Evolutionary conservation across 2,329 filamentous ascomycete genomes (phyloP), one percentile per base, ranked within the genome.

Genomic region (Colletotrichum spinosum): DNA sequence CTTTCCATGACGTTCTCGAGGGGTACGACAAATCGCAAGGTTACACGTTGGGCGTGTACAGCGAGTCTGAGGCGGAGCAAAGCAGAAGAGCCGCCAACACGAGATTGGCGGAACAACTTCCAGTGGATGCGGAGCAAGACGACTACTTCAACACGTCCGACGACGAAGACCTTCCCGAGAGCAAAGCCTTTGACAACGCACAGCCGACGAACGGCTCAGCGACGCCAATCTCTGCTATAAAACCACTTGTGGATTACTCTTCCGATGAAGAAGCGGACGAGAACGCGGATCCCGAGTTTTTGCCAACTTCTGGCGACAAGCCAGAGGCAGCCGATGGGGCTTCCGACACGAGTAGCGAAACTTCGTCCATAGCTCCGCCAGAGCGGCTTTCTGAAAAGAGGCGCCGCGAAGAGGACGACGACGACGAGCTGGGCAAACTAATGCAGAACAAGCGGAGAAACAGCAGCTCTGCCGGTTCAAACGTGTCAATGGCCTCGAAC

Each of bases 71-170:
- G 62, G 89, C 88, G 1, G 86, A 88, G 25, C 79, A 81, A 69
- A 80, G 73, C 3, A 78, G 80, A 53, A 80, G 80, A 61, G 79
- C 78, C 17, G 72, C 77, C 9, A 75, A 75, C 57, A 71, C 79
- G 67, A 91, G 91, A 77, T 87, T 84, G 49, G 86, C 97, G 75
- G 93, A 93, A 73, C 94, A 97, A 57, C 77, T 87, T 9, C 69
- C 77, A 1, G 86, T 94, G 73, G 95, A 97, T 74, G 85, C 90
- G 6, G 89, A 90, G 10, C 93, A 97, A 76, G 95, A 97, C 72
- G 93, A 95, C 48, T 99, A 98, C 77, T 98, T 97, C 86, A 95
- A 97, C 72, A 88, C 87, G 0, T 93, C 92, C 1, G 94, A 97
- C 71, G 82, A 89, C 67, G 81, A 83, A 68, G 71, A 79, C 61